Base-by-base conservation (phyloP, 192 early-diverging fungal species). In the Coemansia sp. region DNA sequence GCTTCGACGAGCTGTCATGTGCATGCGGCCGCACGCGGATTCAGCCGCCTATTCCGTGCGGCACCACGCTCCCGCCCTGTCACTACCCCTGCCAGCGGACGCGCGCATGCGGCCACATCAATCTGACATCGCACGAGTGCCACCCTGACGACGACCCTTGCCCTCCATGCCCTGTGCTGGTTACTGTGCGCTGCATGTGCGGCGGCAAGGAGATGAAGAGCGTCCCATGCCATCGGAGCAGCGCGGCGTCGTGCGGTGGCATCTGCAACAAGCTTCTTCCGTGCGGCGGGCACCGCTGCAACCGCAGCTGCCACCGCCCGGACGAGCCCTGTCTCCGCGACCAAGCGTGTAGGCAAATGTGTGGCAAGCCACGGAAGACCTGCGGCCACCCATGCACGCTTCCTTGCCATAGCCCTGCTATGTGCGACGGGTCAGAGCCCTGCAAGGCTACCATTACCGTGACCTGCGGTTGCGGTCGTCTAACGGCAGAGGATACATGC, bases 91-190 rank as follows among this genome's bases (percentile, higher is more conserved):
- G 95, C 77, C 79, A 64, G 26, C 87, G 94, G 18, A 60, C 72
- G 4, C 85, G 86, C 23, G 66, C 85, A 5, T 98, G 97, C 77
- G 95, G 93, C 5, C 97, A 98, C 71, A 63, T 85, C 9, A 85
- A 85, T 18, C 71, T 89, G 61, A 85, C 87, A 12, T 67, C 74
- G 38, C 97, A 98, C 66, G 81, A 88, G 53, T 98, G 97, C 78
- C 97, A 98, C 74, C 82, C 88, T 2, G 94, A 93, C 64, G 76
- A 76, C n/a, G 89, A 88, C 56, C 85, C 93, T 3, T 98, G 97
- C 44, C 94, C 97, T 11, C 95, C 95, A 23, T 98, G 97, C 78
- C 83, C 94, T 16, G 85, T 92, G 45, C 88, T 98, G 44, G 92
- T 93, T 0, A 74, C 85, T 9, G 84, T 89, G 39, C 66, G 58